phyloP scores from a whole-genome alignment of 2,329 filamentous ascomycete genomes.

The Chaetomium sp. region DNA sequence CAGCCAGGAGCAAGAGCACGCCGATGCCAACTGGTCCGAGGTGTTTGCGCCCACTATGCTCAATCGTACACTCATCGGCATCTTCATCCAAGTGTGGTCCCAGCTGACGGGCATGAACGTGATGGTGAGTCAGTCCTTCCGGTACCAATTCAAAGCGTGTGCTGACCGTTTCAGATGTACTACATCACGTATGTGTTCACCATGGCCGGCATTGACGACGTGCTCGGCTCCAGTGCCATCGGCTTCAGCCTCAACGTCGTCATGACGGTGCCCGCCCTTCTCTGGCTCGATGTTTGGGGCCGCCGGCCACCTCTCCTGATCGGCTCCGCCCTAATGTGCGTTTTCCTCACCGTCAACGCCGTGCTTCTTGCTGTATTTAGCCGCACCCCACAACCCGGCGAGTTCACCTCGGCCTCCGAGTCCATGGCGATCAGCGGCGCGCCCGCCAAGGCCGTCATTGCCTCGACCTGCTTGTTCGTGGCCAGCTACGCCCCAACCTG shows the following conservation, averaged over 20 bases:
- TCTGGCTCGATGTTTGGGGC: slow-evolving; percentile 71
- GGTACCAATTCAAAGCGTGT: background rate
- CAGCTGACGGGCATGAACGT: slow-evolving; percentile 73
- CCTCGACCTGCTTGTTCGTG: slow-evolving; percentile 60
- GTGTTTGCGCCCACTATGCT: slow-evolving; percentile 68
- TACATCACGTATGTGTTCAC: slow-evolving; percentile 65
- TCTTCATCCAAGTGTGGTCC: slow-evolving; percentile 70
- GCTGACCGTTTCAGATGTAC: slow-evolving; percentile 41
- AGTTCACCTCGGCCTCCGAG: slow-evolving; percentile 36
- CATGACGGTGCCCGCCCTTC: slow-evolving; percentile 69
- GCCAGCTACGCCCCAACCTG: slow-evolving; percentile 42
- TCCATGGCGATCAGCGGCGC: slow-evolving; percentile 42
- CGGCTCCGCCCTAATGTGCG: slow-evolving; percentile 58
- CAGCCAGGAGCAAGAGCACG: slow-evolving; percentile 64
- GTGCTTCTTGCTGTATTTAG: slow-evolving; percentile 40
- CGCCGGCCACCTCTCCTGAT: slow-evolving; percentile 62
- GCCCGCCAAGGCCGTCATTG: slow-evolving; percentile 53
- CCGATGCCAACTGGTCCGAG: slow-evolving; percentile 64
- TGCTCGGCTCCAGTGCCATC: slow-evolving; percentile 60
- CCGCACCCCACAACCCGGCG: slow-evolving; percentile 26
- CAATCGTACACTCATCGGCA: slow-evolving; percentile 63
- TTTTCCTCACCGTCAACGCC: slow-evolving; percentile 42
- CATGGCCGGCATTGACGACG: slow-evolving; percentile 54
- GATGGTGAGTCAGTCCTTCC: slow-evolving; percentile 43
- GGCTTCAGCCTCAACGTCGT: slow-evolving; percentile 74